Percentiles rank a stretch among this genome's conserved stretches.
Conservation (phyloP, 108 stramenopile species). For the Cyclotella choctawhatcheeana region DNA sequence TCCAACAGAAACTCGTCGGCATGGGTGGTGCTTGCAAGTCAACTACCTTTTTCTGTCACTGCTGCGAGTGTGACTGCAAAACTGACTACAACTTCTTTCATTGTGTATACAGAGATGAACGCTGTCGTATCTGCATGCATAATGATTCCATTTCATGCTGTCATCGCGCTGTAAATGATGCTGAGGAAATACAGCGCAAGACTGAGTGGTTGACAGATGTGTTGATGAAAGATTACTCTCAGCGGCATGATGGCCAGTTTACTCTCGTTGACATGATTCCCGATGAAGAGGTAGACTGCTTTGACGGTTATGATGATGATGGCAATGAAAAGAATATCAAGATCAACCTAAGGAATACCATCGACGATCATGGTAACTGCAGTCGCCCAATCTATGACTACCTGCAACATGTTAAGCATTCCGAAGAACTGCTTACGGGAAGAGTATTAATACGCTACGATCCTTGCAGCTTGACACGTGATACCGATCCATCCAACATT, state of each 20-base stretch:
- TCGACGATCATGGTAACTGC: neutral
- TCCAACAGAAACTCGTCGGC: slow-evolving; percentile 11
- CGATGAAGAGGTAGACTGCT: neutral
- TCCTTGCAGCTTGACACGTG: neutral
- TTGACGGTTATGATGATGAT: slow-evolving; percentile 1
- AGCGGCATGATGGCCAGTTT: no score
- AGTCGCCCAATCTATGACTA: neutral
- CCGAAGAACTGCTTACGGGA: neutral
- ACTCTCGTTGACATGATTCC: neutral
- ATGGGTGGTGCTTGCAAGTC: slow-evolving; percentile 5
- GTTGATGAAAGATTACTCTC: neutral
- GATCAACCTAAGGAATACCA: neutral
- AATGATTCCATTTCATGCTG: neutral
- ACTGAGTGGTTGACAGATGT: neutral
- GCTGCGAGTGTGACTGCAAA: neutral
- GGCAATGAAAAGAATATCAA: neutral
- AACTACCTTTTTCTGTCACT: neutral
- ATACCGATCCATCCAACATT: neutral
- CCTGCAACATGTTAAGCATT: neutral
- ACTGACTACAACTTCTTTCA: neutral
- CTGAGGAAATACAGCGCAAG: neutral
- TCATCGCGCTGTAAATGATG: slow-evolving; percentile 6
- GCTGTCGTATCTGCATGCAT: neutral
- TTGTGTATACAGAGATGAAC: neutral
- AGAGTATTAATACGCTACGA: neutral